Conservation (phyloP, 2,329 filamentous ascomycete species). For the Cytospora piceae region DNA sequence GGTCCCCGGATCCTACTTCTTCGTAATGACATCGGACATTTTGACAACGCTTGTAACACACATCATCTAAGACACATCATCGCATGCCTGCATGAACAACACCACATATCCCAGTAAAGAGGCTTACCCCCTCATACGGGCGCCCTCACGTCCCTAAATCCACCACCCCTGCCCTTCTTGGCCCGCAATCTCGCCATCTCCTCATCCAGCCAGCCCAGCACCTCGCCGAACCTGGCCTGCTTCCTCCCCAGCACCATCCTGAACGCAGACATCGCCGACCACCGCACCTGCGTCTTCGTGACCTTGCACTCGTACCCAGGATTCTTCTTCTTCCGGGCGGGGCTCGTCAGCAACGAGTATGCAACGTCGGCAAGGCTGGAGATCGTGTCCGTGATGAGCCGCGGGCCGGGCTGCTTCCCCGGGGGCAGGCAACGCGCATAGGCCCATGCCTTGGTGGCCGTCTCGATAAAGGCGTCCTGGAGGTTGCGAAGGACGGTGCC, state of each 20-base stretch:
- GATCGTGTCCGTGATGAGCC: constrained; percentile 64
- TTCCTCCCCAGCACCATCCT: constrained; percentile 66
- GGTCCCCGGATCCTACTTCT: not conserved
- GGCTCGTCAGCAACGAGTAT: constrained; percentile 64
- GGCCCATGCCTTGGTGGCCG: constrained; percentile 74
- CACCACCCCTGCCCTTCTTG: not conserved
- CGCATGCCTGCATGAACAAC: not conserved
- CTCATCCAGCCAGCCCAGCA: constrained; percentile 70
- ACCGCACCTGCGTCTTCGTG: constrained; percentile 60
- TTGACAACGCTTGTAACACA: not conserved
- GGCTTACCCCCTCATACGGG: not conserved
- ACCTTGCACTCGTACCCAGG: constrained; percentile 63
- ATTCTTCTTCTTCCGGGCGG: constrained; percentile 48
- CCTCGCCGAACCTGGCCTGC: constrained; percentile 68
- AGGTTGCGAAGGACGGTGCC: constrained; percentile 74
- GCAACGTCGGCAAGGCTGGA: constrained; percentile 67
- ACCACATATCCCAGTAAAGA: not conserved
- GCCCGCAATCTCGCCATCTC: constrained; percentile 47
- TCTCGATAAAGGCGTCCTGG: constrained; percentile 73
- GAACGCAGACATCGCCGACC: constrained; percentile 74
- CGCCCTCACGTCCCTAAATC: not conserved
- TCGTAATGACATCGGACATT: not conserved
- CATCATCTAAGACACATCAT: not conserved
- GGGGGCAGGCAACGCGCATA: constrained; percentile 63
- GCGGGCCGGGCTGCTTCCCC: constrained; percentile 57